These are phyloP conservation scores for Penicillium salamii DNA, from an alignment of 495 filamentous ascomycete genomes.

Conservation along the genomic window DNA sequence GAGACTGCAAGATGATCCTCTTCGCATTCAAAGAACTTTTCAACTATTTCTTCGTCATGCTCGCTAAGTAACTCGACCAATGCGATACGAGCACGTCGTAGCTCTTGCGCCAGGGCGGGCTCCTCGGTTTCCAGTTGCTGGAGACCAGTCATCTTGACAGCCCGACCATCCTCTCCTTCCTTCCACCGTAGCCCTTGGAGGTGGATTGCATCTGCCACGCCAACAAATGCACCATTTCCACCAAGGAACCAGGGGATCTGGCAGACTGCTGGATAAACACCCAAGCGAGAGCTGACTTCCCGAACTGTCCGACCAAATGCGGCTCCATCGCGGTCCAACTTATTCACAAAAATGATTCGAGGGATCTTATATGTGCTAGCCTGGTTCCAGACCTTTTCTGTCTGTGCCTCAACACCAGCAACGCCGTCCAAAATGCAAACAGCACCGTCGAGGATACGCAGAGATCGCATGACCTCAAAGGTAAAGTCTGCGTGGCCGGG, in stretches of 20 bases:
- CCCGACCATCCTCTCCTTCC: slow-evolving; percentile 65
- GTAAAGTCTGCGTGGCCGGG: slow-evolving; percentile 98
- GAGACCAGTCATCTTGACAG: slow-evolving; percentile 49
- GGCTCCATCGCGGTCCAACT: slow-evolving; percentile 92
- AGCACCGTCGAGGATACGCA: slow-evolving; percentile 91
- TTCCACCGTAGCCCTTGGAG: slow-evolving; percentile 52
- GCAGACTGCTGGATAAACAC: slow-evolving; percentile 84
- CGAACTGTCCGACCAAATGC: slow-evolving; percentile 83
- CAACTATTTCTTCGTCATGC: slow-evolving; percentile 81
- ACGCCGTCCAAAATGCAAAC: slow-evolving; percentile 96
- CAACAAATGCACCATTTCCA: slow-evolving; percentile 68
- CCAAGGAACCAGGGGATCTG: slow-evolving; percentile 91
- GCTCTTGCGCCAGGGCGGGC: slow-evolving; percentile 59
- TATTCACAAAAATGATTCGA: slow-evolving; percentile 87
- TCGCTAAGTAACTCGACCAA: slow-evolving; percentile 83
- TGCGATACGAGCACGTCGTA: slow-evolving; percentile 69
- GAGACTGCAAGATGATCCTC: slow-evolving; percentile 70
- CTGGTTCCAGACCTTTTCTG: slow-evolving; percentile 94
- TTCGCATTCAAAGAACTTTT: slow-evolving; percentile 72
- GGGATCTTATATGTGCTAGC: slow-evolving; percentile 84
- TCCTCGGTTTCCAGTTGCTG: slow-evolving; percentile 52
- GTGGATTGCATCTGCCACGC: slow-evolving; percentile 78
- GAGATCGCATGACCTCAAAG: slow-evolving; percentile 90
- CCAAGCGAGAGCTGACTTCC: slow-evolving; percentile 75
- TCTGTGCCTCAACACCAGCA: slow-evolving; percentile 96